A percentile compares a stretch with the other conserved stretches of the same genome.
Evolutionary conservation across 176 grass and related monocot genomes (phyloP).

Genomic region (Alloteropsis semialata): DNA sequence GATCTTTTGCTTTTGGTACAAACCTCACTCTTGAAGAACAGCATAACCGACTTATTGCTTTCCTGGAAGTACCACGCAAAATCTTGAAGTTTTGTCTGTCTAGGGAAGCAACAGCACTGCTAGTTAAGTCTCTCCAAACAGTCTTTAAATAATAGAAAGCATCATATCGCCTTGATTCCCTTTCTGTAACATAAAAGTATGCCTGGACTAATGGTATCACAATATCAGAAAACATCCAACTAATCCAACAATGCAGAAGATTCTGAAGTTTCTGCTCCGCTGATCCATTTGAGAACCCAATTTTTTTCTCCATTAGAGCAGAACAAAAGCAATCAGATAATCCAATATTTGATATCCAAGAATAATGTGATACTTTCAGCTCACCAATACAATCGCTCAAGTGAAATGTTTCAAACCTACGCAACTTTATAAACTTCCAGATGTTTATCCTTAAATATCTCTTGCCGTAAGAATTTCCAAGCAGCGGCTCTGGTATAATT

Average conservation of each 20-base stretch:
- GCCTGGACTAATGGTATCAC: conserved; percentile 64
- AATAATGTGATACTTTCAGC: conserved; percentile 61
- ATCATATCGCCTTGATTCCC: conserved; percentile 71
- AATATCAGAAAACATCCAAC: conserved; percentile 80
- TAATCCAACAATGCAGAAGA: conserved; percentile 71
- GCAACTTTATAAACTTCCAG: conserved; percentile 71
- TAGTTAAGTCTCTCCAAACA: conserved; percentile 64
- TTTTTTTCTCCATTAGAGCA: conserved; percentile 18
- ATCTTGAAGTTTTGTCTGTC: conserved; percentile 36
- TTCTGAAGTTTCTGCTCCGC: conserved; percentile 40
- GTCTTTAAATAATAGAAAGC: conserved; percentile 87
- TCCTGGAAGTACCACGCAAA: conserved; percentile 33
- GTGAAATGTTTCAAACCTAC: conserved; percentile 57
- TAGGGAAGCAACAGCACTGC: conserved; percentile 53
- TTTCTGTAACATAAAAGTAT: conserved; percentile 91
- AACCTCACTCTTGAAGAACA: conserved; percentile 73
- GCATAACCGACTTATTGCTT: conserved; percentile 26
- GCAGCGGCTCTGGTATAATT: conserved; percentile 64
- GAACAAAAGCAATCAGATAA: conserved; percentile 54
- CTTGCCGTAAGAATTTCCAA: conserved; percentile 64
- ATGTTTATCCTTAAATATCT: conserved; percentile 76
- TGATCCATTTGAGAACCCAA: conserved; percentile 16
- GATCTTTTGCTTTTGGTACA: conserved; percentile 65
- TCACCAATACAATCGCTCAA: conserved; percentile 59
- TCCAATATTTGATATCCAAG: conserved; percentile 67